A percentile compares a stretch with the other conserved stretches of the same genome.
Evolutionary conservation across 495 filamentous ascomycete species (phyloP).

Genomic region (Hypoxylon lienhwacheense): DNA sequence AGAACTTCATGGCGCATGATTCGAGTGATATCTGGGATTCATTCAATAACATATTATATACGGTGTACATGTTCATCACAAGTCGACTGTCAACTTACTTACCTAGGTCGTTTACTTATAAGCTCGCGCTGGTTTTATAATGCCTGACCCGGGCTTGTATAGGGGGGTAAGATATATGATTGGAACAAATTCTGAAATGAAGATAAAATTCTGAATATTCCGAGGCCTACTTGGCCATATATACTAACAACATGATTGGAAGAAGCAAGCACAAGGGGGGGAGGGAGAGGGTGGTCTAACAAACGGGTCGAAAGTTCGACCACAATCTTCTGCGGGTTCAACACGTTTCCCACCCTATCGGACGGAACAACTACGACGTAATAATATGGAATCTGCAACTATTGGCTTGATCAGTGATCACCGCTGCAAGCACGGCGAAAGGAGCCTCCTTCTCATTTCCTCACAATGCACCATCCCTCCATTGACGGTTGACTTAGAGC

Average conservation of each 20-base stretch:
- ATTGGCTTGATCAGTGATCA: conserved; percentile 7
- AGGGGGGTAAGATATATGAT: neutral
- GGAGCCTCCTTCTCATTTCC: conserved; percentile 32
- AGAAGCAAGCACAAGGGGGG: conserved; percentile 8
- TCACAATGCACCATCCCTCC: neutral
- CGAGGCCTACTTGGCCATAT: too few species aligned
- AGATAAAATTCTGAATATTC: conserved; percentile 6
- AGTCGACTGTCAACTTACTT: neutral
- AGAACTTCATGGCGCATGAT: conserved; percentile 1
- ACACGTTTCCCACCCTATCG: conserved; percentile 24
- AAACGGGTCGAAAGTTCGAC: conserved; percentile 10
- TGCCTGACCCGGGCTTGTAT: neutral
- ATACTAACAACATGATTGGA: conserved; percentile 14
- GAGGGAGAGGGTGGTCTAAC: neutral
- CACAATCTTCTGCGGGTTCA: conserved; percentile 13
- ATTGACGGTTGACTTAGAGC: too few species aligned
- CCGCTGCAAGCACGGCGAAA: conserved; percentile 24
- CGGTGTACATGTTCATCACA: neutral
- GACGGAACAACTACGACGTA: conserved; percentile 12
- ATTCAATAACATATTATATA: neutral
- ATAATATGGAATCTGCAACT: conserved; percentile 19
- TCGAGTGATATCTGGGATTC: neutral
- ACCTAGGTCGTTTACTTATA: neutral
- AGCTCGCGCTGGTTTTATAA: conserved; percentile 3
- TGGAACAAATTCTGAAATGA: conserved; percentile 18